phyloP scores from a whole-genome alignment of 2,329 filamentous ascomycete genomes.

The Pseudogymnoascus sp. region DNA sequence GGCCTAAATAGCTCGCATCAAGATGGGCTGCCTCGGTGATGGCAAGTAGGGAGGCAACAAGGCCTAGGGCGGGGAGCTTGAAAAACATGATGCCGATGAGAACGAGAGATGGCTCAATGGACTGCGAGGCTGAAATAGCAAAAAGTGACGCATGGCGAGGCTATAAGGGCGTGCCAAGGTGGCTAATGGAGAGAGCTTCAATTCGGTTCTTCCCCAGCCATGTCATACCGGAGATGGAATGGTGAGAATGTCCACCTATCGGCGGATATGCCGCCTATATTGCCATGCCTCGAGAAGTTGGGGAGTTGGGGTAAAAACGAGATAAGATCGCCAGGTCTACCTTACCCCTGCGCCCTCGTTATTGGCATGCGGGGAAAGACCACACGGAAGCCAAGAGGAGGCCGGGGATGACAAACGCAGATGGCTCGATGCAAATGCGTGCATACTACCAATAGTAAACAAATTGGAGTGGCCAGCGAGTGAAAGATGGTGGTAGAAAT shows the following conservation, averaged over 20 bases:
- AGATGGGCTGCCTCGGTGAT: conserved; percentile 27
- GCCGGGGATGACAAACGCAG: background rate
- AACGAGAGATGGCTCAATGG: background rate
- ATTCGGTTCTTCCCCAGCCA: background rate
- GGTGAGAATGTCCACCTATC: conserved; percentile 8
- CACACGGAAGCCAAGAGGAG: background rate
- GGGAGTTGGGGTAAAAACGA: background rate
- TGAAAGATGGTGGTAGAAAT: background rate
- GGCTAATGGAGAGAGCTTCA: background rate
- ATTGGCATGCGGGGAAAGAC: conserved; percentile 5
- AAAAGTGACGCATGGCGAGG: conserved; percentile 3
- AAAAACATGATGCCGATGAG: conserved; percentile 22
- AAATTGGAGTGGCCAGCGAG: background rate
- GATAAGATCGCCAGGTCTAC: conserved; percentile 5
- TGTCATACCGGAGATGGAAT: background rate
- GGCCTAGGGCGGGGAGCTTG: conserved; percentile 20
- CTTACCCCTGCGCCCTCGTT: background rate
- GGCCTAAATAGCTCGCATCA: conserved; percentile 30
- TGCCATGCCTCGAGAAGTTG: background rate
- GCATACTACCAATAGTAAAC: background rate
- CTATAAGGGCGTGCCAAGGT: conserved; percentile 2
- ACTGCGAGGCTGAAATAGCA: background rate
- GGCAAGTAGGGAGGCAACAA: conserved; percentile 21
- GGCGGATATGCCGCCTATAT: conserved; percentile 3
- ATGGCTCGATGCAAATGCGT: background rate